Evolutionary conservation across 257 asterid genomes (phyloP), one percentile per base, ranked within the genome.

Genomic region (Rubia yunnanensis): DNA sequence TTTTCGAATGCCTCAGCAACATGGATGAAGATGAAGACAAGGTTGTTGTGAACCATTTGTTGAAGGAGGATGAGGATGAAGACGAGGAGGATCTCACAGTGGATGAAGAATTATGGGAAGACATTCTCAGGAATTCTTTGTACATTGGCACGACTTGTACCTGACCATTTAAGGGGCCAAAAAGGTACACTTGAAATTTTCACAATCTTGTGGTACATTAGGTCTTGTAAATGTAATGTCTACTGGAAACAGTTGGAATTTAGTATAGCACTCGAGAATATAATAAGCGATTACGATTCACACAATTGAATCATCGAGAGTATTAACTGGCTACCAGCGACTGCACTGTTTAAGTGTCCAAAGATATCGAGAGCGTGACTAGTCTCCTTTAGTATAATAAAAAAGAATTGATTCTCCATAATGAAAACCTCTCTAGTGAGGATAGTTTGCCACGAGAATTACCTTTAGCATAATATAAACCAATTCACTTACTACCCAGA

Each of bases 321-420:
- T 6, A 66, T 17, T n/a, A 73, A 4, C 28, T 71, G 39, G 39
- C 39, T 35, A 9, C 39, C 39, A 9, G 39, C 39, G 39, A 4
- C 39, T 4, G 39, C 39, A 9, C 39, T 8, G n/a, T n/a, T n/a
- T 35, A 4, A 4, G 39, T 8, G 6, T 35, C 39, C 46, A 2
- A 61, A 57, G 2, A 74, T 1, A 20, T 34, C 24, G 26, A 76
- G 63, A 44, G 38, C 39, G 44, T 48, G 36, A 0, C 44, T 55
- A 26, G 78, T 76, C 67, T 65, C 70, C 56, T 69, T 61, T 27
- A 82, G 17, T 15, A 65, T 9, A 31, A 75, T 2, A n/a, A 39
- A 41, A 0, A 78, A 85, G 32, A 82, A 77, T 66, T 82, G 87
- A 50, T 82, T 82, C 64, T 77, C 83, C 17, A 75, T 68, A 78